phyloP scores from a whole-genome alignment of 345 rosid species.

The Aquilaria sinensis region DNA sequence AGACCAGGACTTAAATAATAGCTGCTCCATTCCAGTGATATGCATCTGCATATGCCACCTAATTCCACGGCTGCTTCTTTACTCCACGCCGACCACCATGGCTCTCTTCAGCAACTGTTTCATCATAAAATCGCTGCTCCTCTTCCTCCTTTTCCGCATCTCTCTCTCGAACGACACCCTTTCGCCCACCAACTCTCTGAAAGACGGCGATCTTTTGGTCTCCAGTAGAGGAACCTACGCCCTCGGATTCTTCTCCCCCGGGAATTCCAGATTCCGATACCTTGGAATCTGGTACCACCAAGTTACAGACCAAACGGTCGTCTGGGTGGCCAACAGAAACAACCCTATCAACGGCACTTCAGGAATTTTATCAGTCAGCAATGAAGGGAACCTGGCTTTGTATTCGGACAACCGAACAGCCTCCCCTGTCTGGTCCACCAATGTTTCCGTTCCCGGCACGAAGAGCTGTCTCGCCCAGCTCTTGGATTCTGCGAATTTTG shows the following conservation, averaged over 20 bases:
- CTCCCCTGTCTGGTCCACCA: conserved; percentile 44
- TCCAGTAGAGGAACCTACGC: conserved; percentile 33
- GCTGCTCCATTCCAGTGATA: too few relatives aligned
- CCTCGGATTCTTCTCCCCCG: conserved; percentile 64
- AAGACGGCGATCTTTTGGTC: conserved; percentile 39
- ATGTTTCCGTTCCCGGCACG: conserved; percentile 16
- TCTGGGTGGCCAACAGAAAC: conserved; percentile 82
- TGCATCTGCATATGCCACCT: too few relatives aligned
- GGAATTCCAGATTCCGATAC: conserved; percentile 42
- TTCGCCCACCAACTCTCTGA: conserved; percentile 21
- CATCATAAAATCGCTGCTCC: neutral
- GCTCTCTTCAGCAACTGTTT: neutral
- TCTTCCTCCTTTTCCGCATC: conserved; percentile 18
- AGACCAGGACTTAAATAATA: too few relatives aligned
- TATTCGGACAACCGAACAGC: conserved; percentile 20
- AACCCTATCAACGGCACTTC: conserved; percentile 37
- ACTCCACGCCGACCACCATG: conserved; percentile 3
- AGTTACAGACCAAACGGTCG: conserved; percentile 37
- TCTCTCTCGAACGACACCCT: conserved; percentile 24
- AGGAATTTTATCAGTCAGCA: conserved; percentile 33
- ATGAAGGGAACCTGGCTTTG: conserved; percentile 37
- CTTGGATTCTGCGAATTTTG: conserved; percentile 60
- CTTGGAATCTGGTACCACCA: conserved; percentile 74
- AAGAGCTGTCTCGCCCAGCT: conserved; percentile 32
- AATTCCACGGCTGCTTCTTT: conserved; percentile 1